Percentiles rank a stretch among this genome's conserved stretches.
Evolutionary conservation across 2,329 filamentous ascomycete species (phyloP).

Genomic region (Cadophora malorum): DNA sequence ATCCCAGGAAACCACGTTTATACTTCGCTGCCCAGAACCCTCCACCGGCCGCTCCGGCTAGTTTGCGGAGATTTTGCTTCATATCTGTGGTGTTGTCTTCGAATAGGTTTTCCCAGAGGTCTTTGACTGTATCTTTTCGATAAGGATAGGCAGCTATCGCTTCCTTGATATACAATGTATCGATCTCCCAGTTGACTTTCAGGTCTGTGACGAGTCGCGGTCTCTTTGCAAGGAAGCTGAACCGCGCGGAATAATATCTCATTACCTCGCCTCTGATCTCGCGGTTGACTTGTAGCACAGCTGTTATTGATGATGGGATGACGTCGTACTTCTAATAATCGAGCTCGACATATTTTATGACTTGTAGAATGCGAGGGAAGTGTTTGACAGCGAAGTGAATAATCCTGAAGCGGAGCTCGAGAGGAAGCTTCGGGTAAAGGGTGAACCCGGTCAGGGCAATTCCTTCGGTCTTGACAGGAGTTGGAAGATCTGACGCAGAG

Average conservation of each 20-base stretch:
- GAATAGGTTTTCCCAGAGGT: neutral
- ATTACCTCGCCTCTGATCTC: neutral
- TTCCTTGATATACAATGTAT: too few species aligned
- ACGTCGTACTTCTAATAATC: too few species aligned
- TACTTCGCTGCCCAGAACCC: neutral
- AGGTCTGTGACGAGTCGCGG: neutral
- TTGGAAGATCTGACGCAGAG: neutral
- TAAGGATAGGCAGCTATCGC: too few species aligned
- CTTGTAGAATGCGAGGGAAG: constrained; percentile 3
- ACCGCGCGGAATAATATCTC: neutral
- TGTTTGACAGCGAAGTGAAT: neutral
- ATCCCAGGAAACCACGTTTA: neutral
- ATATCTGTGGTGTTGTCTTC: neutral
- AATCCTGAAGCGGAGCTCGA: constrained; percentile 1
- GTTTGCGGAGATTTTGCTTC: neutral
- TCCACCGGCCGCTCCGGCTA: neutral
- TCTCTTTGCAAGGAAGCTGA: neutral
- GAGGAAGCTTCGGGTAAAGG: neutral
- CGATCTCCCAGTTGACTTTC: constrained; percentile 11
- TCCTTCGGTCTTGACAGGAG: neutral
- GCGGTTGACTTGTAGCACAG: neutral
- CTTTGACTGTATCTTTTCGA: neutral
- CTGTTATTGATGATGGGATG: neutral
- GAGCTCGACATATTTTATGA: neutral
- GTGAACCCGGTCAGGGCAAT: neutral